A percentile compares a stretch with the other conserved stretches of the same genome.
Evolutionary conservation across 345 rosid genomes (phyloP).

Genomic region (Lepidium africanum): DNA sequence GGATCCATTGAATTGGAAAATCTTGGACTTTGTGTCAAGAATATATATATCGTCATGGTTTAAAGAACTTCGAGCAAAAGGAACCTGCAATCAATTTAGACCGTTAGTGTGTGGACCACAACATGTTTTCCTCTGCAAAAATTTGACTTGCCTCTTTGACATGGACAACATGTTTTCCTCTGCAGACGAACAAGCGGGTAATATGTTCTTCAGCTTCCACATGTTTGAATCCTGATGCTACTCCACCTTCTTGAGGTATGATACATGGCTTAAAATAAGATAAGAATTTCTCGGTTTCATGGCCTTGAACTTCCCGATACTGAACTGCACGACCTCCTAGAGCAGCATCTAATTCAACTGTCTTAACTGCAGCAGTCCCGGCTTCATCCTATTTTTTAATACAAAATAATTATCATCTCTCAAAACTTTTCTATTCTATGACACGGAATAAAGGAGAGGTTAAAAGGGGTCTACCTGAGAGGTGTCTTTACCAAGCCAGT

Average conservation of each 20-base stretch:
- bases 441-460: background rate
- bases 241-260: slow-evolving; percentile 93
- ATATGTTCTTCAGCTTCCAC: slow-evolving; percentile 74
- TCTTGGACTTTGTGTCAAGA: slow-evolving; percentile 82
- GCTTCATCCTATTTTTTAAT: slow-evolving; percentile 62
- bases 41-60: slow-evolving; percentile 93
- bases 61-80: slow-evolving; percentile 89
- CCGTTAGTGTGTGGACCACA: background rate
- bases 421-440: background rate
- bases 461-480: slow-evolving; percentile 43
- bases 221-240: slow-evolving; percentile 82
- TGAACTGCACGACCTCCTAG: slow-evolving; percentile 99
- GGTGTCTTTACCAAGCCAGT: slow-evolving; percentile 92
- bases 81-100: slow-evolving; percentile 46
- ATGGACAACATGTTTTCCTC: slow-evolving; percentile 88
- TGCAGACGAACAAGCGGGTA: slow-evolving; percentile 78
- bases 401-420: background rate
- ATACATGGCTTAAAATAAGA: slow-evolving; percentile 97
- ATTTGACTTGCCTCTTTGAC: slow-evolving; percentile 76
- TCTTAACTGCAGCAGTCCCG: slow-evolving; percentile 88
- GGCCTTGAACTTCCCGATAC: slow-evolving; percentile 94
- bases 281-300: slow-evolving; percentile 88
- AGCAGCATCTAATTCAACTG: slow-evolving; percentile 96
- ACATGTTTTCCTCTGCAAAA: slow-evolving; percentile 82
- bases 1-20: slow-evolving; percentile 95